Evolutionary conservation across 768 basidiomycete species (phyloP).

Genomic region (Agrocybe chaxingu): DNA sequence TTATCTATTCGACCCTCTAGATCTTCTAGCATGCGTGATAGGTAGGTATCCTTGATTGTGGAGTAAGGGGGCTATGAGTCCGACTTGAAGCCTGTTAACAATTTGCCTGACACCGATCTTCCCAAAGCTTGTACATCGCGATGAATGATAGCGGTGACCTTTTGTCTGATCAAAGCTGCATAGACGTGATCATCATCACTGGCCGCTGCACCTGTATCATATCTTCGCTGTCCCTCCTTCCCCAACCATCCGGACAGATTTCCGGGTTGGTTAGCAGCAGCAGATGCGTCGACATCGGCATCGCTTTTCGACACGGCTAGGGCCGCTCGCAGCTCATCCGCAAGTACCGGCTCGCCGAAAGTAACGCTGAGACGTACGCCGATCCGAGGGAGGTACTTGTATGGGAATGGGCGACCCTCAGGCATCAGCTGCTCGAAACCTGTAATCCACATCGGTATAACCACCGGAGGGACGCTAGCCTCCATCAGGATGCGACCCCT

Average conservation of each 20-base stretch:
- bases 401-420: constrained; percentile 73
- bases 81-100: constrained; percentile 5
- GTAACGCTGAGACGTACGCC: constrained; percentile 68
- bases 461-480: constrained; percentile 54
- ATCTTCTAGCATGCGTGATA: background rate
- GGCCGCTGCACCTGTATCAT: background rate
- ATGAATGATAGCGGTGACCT: constrained; percentile 54
- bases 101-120: constrained; percentile 40
- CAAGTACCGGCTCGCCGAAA: constrained; percentile 72
- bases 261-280: constrained; percentile 8
- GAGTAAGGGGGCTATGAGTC: background rate
- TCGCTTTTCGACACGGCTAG: constrained; percentile 8
- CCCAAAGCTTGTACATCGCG: constrained; percentile 51
- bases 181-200: background rate
- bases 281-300: constrained; percentile 5
- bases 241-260: constrained; percentile 22
- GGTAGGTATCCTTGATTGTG: background rate
- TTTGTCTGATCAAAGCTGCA: constrained; percentile 36
- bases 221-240: constrained; percentile 6
- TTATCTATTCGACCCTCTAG: background rate
- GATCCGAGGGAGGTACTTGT: constrained; percentile 64
- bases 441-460: constrained; percentile 93
- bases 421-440: constrained; percentile 89
- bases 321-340: constrained; percentile 23
- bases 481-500: constrained; percentile 83